These are phyloP conservation scores for Plasmodium coatneyi DNA, from an alignment of 169 alveolate genomes.

Conservation along the genomic window DNA sequence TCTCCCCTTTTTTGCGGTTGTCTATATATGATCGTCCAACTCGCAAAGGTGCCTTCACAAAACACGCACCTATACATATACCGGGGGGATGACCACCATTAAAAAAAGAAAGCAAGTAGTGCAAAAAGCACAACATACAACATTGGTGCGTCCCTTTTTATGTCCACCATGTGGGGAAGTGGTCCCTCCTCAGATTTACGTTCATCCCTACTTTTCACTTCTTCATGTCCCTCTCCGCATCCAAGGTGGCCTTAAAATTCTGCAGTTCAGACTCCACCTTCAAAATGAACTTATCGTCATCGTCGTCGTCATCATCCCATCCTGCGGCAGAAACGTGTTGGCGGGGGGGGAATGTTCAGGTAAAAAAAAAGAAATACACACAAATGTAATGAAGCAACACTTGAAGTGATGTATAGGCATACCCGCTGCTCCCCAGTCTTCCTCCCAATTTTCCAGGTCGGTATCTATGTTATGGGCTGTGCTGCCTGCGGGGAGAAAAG, in stretches of 20 bases:
- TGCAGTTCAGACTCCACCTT: slow-evolving; percentile 67
- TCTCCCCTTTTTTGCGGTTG: neutral
- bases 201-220: slow-evolving; percentile 16
- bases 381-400: neutral
- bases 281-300: slow-evolving; percentile 53
- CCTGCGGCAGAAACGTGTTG: neutral
- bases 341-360: neutral
- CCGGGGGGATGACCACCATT: neutral
- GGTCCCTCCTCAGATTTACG: neutral
- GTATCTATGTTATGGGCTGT: slow-evolving; percentile 60
- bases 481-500: slow-evolving; percentile 8
- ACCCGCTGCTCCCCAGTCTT: slow-evolving; percentile 78
- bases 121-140: neutral
- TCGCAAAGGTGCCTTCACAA: neutral
- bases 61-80: neutral
- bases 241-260: slow-evolving; percentile 55
- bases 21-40: neutral
- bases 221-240: slow-evolving; percentile 54
- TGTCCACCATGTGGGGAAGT: neutral
- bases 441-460: slow-evolving; percentile 73
- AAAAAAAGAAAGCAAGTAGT: neutral
- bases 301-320: slow-evolving; percentile 76
- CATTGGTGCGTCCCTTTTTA: neutral
- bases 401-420: neutral
- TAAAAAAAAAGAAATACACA: neutral